These are phyloP conservation scores for Kingdonia uniflora DNA, from an alignment of 164 flowering plant genomes.

Conservation along the genomic window DNA sequence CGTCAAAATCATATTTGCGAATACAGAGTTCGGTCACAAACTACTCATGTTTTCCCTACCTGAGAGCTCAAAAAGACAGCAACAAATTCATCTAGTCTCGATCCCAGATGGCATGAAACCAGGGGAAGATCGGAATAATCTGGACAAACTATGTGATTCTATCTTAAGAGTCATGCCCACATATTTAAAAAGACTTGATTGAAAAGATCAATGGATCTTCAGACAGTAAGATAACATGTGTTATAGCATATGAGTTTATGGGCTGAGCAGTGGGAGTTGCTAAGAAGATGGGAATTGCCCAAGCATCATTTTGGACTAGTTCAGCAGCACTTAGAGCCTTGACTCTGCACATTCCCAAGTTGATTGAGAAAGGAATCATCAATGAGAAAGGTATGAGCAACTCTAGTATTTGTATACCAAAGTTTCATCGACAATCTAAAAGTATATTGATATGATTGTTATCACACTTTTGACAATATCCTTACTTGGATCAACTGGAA, in stretches of 20 bases:
- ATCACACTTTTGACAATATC: no score
- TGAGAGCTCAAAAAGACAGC: background rate
- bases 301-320: constrained; percentile 30
- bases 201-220: constrained; percentile 10
- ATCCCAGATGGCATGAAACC: constrained; percentile 29
- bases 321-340: constrained; percentile 16
- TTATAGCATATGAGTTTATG: constrained; percentile 25
- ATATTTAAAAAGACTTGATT: constrained; percentile 20
- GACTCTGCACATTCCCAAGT: constrained; percentile 14
- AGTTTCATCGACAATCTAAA: no score
- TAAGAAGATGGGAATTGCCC: constrained; percentile 16
- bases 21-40: constrained; percentile 14
- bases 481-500: no score
- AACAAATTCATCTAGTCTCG: constrained; percentile 14
- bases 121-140: constrained; percentile 20
- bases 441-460: no score
- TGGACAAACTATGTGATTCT: constrained; percentile 9
- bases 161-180: no score
- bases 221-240: constrained; percentile 13
- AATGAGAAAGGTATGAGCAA: constrained; percentile 11
- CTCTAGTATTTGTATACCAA: no score
- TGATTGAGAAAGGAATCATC: constrained; percentile 24
- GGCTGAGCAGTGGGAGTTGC: constrained; percentile 29
- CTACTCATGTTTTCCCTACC: constrained; percentile 2
- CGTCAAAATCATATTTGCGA: constrained; percentile 17